Conservation (phyloP, 495 filamentous ascomycete species). For the Cenococcum geophilum region DNA sequence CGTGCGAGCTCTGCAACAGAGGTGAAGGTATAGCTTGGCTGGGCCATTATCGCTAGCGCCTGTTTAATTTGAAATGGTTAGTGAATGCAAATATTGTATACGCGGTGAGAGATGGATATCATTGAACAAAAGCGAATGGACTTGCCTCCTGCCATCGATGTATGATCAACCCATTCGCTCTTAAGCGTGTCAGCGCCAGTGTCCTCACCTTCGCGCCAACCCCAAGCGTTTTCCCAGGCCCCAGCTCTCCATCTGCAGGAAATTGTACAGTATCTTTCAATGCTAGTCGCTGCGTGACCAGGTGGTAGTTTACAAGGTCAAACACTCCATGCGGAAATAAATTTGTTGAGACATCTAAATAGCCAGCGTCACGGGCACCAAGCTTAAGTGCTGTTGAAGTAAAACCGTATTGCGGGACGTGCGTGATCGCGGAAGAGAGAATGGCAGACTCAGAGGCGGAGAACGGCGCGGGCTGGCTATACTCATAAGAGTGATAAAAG, state of each 20-base stretch:
- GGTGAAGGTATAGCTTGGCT: conserved; percentile 65
- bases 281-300: conserved; percentile 59
- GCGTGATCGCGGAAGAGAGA: conserved; percentile 69
- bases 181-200: conserved; percentile 64
- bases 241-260: conserved; percentile 29
- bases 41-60: conserved; percentile 86
- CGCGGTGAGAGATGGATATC: neutral
- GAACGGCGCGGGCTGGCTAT: conserved; percentile 59
- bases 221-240: conserved; percentile 28
- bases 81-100: neutral
- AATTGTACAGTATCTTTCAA: conserved; percentile 49
- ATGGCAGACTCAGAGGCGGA: conserved; percentile 65
- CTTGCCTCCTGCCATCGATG: conserved; percentile 78
- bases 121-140: conserved; percentile 5
- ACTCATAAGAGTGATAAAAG: conserved; percentile 67
- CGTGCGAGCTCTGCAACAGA: conserved; percentile 71
- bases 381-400: conserved; percentile 60
- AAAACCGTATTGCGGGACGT: conserved; percentile 82
- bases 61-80: conserved; percentile 32
- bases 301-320: conserved; percentile 74
- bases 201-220: conserved; percentile 55
- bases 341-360: conserved; percentile 78
- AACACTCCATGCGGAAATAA: conserved; percentile 74
- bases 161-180: conserved; percentile 62
- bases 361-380: conserved; percentile 75